Conservation (phyloP, 148 eudicot genomes). For the Spergularia marina region DNA sequence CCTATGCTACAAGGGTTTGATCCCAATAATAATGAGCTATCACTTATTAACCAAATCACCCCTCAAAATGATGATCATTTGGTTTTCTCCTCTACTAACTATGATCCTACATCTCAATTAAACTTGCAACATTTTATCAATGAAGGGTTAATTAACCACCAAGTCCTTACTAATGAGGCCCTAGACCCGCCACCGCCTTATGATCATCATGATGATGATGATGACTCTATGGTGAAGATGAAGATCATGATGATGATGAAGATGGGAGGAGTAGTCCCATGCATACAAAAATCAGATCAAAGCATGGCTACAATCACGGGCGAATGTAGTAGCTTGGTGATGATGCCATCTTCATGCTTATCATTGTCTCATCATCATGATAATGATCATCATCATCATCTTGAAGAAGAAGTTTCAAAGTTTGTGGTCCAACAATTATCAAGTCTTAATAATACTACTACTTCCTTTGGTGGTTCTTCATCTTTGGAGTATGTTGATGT, state of each 20-base stretch:
- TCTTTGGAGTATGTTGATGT: slow-evolving; percentile 12
- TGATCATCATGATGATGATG: slow-evolving; percentile 17
- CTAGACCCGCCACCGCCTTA: background rate
- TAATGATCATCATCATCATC: background rate
- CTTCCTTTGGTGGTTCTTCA: slow-evolving; percentile 11
- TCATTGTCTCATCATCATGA: slow-evolving; percentile 17
- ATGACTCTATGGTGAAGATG: slow-evolving; percentile 10
- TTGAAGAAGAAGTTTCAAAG: slow-evolving; percentile 3
- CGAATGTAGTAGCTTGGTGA: background rate
- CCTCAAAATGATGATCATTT: slow-evolving; percentile 11
- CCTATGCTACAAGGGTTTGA: slow-evolving; percentile 28
- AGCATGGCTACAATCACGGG: background rate
- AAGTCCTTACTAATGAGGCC: slow-evolving; percentile 3
- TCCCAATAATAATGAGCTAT: background rate
- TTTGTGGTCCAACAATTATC: background rate
- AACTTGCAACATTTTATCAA: slow-evolving; percentile 20
- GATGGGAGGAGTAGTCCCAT: background rate
- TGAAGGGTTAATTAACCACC: slow-evolving; percentile 18
- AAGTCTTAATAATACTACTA: background rate
- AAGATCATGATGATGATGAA: slow-evolving; percentile 2
- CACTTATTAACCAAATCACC: slow-evolving; percentile 15
- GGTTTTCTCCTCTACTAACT: background rate
- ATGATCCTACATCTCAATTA: slow-evolving; percentile 20
- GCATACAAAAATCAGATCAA: slow-evolving; percentile 19
- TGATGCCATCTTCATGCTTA: slow-evolving; percentile 11